Evolutionary conservation across 495 filamentous ascomycete species (phyloP).

Genomic region (Penicillium cinerascens): DNA sequence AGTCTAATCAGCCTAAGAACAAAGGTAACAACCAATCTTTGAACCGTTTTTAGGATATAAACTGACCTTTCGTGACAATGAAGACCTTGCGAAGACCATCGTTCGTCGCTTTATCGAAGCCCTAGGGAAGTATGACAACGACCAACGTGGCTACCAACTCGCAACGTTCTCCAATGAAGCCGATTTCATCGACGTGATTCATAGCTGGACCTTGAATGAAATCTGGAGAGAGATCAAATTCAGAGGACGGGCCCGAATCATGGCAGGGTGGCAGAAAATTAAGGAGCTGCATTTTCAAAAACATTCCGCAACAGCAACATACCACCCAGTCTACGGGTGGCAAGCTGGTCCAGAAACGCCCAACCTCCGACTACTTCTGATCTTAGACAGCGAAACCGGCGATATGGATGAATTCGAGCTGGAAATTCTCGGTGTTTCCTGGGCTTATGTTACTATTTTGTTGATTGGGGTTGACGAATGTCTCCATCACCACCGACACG

Average conservation of each 20-base stretch:
- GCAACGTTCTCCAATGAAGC: slow-evolving; percentile 39
- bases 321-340: slow-evolving; percentile 49
- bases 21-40: slow-evolving; percentile 27
- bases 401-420: slow-evolving; percentile 53
- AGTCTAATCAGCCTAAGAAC: slow-evolving; percentile 42
- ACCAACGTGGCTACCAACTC: slow-evolving; percentile 38
- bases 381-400: slow-evolving; percentile 43
- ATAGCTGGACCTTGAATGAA: slow-evolving; percentile 33
- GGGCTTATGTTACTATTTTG: slow-evolving; percentile 49
- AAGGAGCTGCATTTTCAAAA: slow-evolving; percentile 49
- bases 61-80: background rate
- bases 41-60: background rate
- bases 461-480: slow-evolving; percentile 48
- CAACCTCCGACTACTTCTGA: slow-evolving; percentile 40
- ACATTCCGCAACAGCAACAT: slow-evolving; percentile 40
- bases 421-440: slow-evolving; percentile 42
- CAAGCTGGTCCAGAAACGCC: slow-evolving; percentile 46
- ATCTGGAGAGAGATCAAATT: slow-evolving; percentile 36
- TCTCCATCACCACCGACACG: slow-evolving; percentile 47
- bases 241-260: slow-evolving; percentile 39
- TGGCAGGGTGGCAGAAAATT: slow-evolving; percentile 49
- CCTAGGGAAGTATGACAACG: slow-evolving; percentile 42
- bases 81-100: slow-evolving; percentile 42
- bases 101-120: slow-evolving; percentile 43
- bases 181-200: slow-evolving; percentile 35